Conservation (phyloP, 1,284 basidiomycete species). For the Schizophyllum amplum region DNA sequence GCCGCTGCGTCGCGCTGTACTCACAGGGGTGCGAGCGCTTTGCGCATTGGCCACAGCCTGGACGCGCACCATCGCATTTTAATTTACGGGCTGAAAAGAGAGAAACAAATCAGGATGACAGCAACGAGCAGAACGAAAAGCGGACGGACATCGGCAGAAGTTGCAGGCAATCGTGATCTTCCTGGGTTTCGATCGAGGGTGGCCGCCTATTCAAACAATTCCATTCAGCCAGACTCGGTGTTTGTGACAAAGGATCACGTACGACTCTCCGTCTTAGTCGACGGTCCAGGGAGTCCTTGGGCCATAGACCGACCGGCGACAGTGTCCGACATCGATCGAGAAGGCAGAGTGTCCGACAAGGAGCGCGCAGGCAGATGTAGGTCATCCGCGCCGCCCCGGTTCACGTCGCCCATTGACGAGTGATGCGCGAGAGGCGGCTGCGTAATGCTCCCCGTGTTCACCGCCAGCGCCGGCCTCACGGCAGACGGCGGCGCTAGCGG, state of each 20-base stretch:
- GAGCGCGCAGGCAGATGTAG: background rate
- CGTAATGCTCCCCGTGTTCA: background rate
- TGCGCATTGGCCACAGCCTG: conserved; percentile 69
- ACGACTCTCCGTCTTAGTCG: conserved; percentile 6
- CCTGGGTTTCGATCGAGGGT: conserved; percentile 38
- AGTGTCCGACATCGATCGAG: background rate
- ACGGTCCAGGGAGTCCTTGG: background rate
- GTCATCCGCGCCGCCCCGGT: background rate
- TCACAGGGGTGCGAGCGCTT: conserved; percentile 71
- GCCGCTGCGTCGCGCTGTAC: conserved; percentile 69
- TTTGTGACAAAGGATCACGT: conserved; percentile 10
- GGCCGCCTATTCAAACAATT: conserved; percentile 35
- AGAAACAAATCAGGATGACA: conserved; percentile 5
- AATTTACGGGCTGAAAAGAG: conserved; percentile 58
- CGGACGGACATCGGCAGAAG: conserved; percentile 70
- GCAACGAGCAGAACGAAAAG: conserved; percentile 13
- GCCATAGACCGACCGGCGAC: background rate
- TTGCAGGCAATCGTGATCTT: conserved; percentile 81
- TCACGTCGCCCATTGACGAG: background rate
- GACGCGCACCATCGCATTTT: conserved; percentile 75
- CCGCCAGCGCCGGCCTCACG: background rate
- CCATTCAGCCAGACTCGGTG: conserved; percentile 2
- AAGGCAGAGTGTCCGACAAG: background rate
- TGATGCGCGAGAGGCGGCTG: background rate
- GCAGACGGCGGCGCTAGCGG: background rate